phyloP scores from a whole-genome alignment of 1,284 basidiomycete species.

The Austroboletus rostrupii region DNA sequence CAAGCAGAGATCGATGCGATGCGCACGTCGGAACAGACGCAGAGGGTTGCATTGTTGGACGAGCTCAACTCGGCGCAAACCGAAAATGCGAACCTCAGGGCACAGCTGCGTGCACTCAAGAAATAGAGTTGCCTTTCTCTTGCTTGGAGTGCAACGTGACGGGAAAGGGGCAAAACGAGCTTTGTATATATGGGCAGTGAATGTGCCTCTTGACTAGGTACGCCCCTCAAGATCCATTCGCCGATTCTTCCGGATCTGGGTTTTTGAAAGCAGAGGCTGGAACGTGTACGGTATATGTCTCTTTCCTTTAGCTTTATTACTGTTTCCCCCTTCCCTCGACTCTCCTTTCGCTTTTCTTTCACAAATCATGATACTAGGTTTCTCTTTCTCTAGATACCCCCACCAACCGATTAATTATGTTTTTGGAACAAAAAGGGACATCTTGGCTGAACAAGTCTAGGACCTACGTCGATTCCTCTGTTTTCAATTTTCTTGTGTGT shows the following conservation, averaged over 20 bases:
- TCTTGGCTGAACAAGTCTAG: slow-evolving; percentile 3
- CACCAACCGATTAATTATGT: slow-evolving; percentile 2
- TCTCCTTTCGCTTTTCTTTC: not conserved
- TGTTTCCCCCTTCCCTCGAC: not conserved
- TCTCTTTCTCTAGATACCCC: slow-evolving; percentile 10
- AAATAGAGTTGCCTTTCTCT: slow-evolving; percentile 9
- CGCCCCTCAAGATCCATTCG: not conserved
- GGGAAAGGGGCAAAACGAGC: not conserved
- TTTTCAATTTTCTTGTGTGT: slow-evolving; percentile 5
- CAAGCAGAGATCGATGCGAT: slow-evolving; percentile 56
- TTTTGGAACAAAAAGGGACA: not conserved
- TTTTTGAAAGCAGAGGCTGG: not conserved
- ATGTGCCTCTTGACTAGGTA: not conserved
- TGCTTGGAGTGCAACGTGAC: not conserved
- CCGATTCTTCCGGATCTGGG: not conserved
- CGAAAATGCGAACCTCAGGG: slow-evolving; percentile 65
- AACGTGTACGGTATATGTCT: not conserved
- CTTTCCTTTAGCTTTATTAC: not conserved
- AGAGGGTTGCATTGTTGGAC: slow-evolving; percentile 69
- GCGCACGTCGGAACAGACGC: slow-evolving; percentile 61
- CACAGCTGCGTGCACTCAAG: slow-evolving; percentile 62
- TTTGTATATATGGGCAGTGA: not conserved
- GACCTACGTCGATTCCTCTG: slow-evolving; percentile 1
- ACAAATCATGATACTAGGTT: slow-evolving; percentile 3
- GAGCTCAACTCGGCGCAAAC: slow-evolving; percentile 76